Evolutionary conservation across 2,329 filamentous ascomycete genomes (phyloP), one percentile per base, ranked within the genome.

Genomic region (Blastomyces parvus): DNA sequence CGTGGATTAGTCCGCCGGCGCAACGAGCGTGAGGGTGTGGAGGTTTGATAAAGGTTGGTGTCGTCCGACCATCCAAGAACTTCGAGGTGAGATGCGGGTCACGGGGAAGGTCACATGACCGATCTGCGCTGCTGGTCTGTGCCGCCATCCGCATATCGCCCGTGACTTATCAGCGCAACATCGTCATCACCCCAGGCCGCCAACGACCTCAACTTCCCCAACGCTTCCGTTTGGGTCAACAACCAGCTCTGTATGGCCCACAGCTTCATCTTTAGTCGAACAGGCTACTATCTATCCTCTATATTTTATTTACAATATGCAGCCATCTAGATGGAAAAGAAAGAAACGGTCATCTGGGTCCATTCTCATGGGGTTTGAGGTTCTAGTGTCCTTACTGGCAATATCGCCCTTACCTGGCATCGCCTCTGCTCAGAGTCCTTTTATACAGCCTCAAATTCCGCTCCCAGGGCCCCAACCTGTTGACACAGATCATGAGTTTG

Each of bases 401-500:
- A 30, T 55, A 27, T 56, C 19, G 11, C 40, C 27, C 17, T 56
- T 66, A 64, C 60, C 71, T 71, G n/a, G 69, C 56, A 27, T 68
- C 2, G 71, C 68, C 64, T 70, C 70, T 33, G 70, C 25, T 27
- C 33, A 25, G 25, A 68, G 69, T 40, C 74, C 71, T 57, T 68
- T 75, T 52, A 64, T 76, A 61, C 69, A 70, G 60, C 74, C 74
- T 65, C 71, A 72, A 62, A 65, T 75, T 59, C 74, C 74, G 14
- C 64, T 73, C 60, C 64, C 63, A 6, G 70, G 69, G 4, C 50
- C 66, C 48, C 64, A 69, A 55, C 60, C 68, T 19, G 58, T 68
- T 50, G 63, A 63, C 17, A 68, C 69, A 25, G 68, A 64, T 22
- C 71, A 74, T 70, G 72, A 77, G 60, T 78, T 78, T 71, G 75